Percentiles rank a stretch among this genome's conserved stretches.
phyloP scores from a whole-genome alignment of 768 basidiomycete species.

The Pulveroboletus sp. region DNA sequence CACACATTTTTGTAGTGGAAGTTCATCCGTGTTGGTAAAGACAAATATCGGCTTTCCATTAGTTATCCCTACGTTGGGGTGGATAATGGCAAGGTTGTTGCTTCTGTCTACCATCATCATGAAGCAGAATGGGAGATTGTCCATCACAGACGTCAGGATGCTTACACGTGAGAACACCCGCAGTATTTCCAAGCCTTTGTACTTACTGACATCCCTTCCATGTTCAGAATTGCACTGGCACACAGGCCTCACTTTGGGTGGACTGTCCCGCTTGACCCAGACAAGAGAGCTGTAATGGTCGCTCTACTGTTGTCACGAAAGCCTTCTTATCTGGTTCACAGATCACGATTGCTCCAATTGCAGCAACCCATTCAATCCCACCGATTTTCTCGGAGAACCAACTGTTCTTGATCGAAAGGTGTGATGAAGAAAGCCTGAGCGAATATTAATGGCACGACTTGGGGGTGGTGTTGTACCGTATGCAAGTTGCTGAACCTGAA shows the following conservation, averaged over 20 bases:
- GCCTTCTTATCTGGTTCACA: background rate
- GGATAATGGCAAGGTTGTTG: background rate
- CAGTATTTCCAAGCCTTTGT: no score
- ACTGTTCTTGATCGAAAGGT: background rate
- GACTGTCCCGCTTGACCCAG: background rate
- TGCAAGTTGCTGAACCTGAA: no score
- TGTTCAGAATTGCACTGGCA: background rate
- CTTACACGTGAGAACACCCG: background rate
- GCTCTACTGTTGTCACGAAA: background rate
- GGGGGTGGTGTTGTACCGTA: no score
- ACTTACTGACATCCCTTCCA: background rate
- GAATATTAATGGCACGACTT: no score
- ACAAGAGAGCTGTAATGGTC: background rate
- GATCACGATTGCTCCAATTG: no score
- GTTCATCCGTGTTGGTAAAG: background rate
- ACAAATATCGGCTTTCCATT: background rate
- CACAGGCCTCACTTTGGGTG: background rate
- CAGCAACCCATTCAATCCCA: background rate
- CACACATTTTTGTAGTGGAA: background rate
- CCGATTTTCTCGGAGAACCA: background rate
- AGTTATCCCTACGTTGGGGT: background rate
- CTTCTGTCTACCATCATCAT: background rate
- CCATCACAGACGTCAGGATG: background rate
- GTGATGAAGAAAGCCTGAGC: fast-evolving
- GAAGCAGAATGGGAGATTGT: background rate